Base-by-base conservation (phyloP, 2,329 filamentous ascomycete species). In the Aspergillus clavatus region DNA sequence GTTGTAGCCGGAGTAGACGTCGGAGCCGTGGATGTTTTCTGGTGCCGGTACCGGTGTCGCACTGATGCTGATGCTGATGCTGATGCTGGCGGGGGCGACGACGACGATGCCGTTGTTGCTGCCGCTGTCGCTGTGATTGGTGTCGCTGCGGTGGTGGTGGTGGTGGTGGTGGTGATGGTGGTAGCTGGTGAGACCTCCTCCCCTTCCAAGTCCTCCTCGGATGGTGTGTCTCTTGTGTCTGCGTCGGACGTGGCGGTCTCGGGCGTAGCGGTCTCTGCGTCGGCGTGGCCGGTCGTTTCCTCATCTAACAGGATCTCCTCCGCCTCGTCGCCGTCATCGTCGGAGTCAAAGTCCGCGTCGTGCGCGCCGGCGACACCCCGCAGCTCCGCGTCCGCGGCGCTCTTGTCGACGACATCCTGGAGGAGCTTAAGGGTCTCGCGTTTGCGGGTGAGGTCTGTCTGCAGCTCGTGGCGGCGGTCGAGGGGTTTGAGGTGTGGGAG, bases 381-480 rank as follows among this genome's bases (percentile, higher is more conserved):
- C 5, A 40, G 22, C 27, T 60, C 57, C 14, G 55, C 57, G 24
- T 61, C 60, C 11, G 52, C 47, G 18, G 54, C 54, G 10, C 68
- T 57, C 33, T 63, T 59, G 18, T 67, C 65, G 10, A 71, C 53
- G 7, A 63, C 39, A 23, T 50, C 55, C 45, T 61, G 60, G 36
- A 71, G 54, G 1, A 55, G 57, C 40, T 61, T 65, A 27, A 70
- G 51, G 8, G 61, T 52, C 38, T 63, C 60, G 19, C 63, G 59
- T 46, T 72, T 68, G 28, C 65, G 63, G 3, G 60, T 57, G 10
- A 74, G 58, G 48, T 72, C 67, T 3, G 63, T 62, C 38, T 70
- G 63, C 21, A 66, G 60, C 40, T 67, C 65, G 42, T 71, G 62
- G 26, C 67, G 66, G 12, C 61, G 59, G 14, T 69, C 61, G 27